These are phyloP conservation scores for Phytophthora fragariaefolia DNA, from an alignment of 352 stramenopile genomes.

Conservation along the genomic window DNA sequence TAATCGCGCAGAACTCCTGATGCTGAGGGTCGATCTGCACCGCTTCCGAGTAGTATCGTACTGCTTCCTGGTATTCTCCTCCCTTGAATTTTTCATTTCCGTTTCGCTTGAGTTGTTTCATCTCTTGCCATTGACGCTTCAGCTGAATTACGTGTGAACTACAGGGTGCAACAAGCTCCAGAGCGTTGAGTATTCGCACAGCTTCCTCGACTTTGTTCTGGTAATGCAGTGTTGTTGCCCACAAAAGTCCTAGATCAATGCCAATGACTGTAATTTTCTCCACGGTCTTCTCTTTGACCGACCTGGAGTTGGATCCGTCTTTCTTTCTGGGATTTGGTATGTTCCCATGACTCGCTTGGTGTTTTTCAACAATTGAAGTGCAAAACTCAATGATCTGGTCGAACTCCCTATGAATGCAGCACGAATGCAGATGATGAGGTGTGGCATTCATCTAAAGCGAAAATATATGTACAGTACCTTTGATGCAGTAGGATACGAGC, in stretches of 20 bases:
- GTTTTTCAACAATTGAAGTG: constrained; percentile 57
- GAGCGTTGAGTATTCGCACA: constrained; percentile 52
- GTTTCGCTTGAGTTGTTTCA: constrained; percentile 72
- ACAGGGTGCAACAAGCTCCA: constrained; percentile 70
- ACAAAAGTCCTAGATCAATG: constrained; percentile 68
- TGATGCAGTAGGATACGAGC: constrained; percentile 63
- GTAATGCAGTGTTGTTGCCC: constrained; percentile 72
- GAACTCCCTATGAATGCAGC: constrained; percentile 55
- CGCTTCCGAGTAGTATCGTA: constrained; percentile 70
- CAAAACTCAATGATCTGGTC: constrained; percentile 59
- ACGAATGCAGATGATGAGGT: not conserved
- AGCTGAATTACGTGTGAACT: constrained; percentile 77
- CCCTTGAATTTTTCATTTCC: constrained; percentile 76
- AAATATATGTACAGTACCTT: constrained; percentile 62
- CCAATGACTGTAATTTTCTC: constrained; percentile 59
- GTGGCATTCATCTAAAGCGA: not conserved
- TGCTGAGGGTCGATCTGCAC: constrained; percentile 69
- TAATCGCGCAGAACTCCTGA: constrained; percentile 76
- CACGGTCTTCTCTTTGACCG: constrained; percentile 29
- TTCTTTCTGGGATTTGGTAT: not conserved
- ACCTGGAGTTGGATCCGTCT: constrained; percentile 12
- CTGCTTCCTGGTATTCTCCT: constrained; percentile 57
- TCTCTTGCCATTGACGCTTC: constrained; percentile 67
- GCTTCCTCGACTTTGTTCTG: constrained; percentile 74
- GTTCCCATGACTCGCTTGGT: constrained; percentile 35